Evolutionary conservation across 2,329 filamentous ascomycete genomes (phyloP).

Genomic region (Didymella pinodella): DNA sequence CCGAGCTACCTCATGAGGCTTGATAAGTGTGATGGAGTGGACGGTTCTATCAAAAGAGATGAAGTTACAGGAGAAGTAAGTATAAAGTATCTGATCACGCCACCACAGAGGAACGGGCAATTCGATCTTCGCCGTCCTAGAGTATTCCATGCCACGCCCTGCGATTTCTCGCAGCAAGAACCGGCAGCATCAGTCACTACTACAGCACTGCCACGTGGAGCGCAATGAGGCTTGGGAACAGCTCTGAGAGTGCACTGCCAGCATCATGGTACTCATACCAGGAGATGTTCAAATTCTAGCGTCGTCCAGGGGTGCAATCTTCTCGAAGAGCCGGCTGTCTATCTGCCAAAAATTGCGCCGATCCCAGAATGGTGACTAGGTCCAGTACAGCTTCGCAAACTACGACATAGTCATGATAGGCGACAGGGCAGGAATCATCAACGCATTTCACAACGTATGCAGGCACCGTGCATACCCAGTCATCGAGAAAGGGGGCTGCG

Average conservation of each 20-base stretch:
- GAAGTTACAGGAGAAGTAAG: neutral
- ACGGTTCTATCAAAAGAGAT: too few relatives aligned
- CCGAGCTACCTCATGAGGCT: slow-evolving; percentile 4
- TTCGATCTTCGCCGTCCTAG: neutral
- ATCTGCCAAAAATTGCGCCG: slow-evolving; percentile 43
- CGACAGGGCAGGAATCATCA: slow-evolving; percentile 30
- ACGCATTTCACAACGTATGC: slow-evolving; percentile 54
- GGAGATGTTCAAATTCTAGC: slow-evolving; percentile 56
- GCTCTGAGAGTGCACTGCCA: slow-evolving; percentile 23
- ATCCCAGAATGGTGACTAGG: slow-evolving; percentile 24
- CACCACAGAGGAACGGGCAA: neutral
- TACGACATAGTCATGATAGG: slow-evolving; percentile 24
- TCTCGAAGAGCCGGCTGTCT: slow-evolving; percentile 50
- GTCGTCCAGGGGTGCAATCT: slow-evolving; percentile 50
- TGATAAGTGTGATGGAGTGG: too few relatives aligned
- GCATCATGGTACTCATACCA: slow-evolving; percentile 54
- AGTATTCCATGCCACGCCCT: neutral
- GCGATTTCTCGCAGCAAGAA: neutral
- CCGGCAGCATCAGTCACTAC: neutral
- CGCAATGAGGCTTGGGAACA: neutral
- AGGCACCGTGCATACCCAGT: slow-evolving; percentile 52
- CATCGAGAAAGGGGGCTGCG: slow-evolving; percentile 38
- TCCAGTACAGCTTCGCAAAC: slow-evolving; percentile 16
- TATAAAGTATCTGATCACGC: neutral
- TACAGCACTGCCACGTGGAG: neutral